Conservation (phyloP, 2,329 filamentous ascomycete species). For the Colletotrichum eleusines region DNA sequence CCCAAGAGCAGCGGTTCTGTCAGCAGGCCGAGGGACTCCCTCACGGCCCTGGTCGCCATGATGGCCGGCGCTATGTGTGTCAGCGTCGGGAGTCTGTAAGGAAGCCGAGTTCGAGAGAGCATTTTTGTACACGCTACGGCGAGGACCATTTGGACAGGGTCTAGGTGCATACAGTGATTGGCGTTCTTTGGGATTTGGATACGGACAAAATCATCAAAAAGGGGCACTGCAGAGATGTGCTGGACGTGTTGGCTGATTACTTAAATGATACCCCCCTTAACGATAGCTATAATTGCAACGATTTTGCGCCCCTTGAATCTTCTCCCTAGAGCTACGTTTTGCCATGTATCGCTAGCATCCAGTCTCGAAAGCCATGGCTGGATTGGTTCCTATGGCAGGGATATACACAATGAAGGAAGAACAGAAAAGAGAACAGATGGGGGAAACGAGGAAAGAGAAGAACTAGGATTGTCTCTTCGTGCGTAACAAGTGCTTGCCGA, state of each 20-base stretch:
- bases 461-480: neutral
- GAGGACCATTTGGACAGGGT: neutral
- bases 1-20: conserved; percentile 43
- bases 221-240: conserved; percentile 7
- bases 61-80: conserved; percentile 38
- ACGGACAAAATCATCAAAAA: neutral
- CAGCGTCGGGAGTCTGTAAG: conserved; percentile 3
- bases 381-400: neutral
- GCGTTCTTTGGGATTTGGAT: conserved; percentile 9
- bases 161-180: neutral
- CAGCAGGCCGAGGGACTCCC: conserved; percentile 7
- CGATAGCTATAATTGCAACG: conserved; percentile 6
- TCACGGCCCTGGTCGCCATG: conserved; percentile 44
- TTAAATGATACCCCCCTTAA: conserved; percentile 20
- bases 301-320: neutral
- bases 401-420: neutral
- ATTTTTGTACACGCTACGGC: neutral
- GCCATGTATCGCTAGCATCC: neutral
- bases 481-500: neutral
- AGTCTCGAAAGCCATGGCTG: neutral
- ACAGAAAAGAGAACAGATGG: too few species aligned
- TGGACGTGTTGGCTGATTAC: conserved; percentile 13
- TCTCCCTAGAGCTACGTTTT: neutral
- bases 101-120: neutral
- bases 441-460: neutral